Base-by-base conservation (phyloP, 164 flowering plant species). In the Buxus sempervirens region DNA sequence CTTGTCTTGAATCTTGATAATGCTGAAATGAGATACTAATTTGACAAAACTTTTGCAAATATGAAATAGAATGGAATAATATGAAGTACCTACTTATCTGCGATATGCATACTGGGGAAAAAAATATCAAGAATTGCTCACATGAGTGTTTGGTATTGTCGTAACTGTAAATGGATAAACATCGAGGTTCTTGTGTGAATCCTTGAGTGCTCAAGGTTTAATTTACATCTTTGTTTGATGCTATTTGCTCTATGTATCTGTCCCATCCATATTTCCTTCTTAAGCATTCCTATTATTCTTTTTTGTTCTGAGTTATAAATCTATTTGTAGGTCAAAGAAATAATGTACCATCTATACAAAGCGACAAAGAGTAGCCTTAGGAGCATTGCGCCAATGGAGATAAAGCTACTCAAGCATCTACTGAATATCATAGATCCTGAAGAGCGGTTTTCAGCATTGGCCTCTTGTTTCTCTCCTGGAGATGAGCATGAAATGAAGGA, bases 351-450 rank as follows among this genome's bases (percentile, higher is more conserved):
- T 3, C n/a, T 95, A 26, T 95, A 95, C 78, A 86, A 85, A 72
- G 73, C 97, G 67, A 88, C 97, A 67, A 90, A 90, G 73, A 86
- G 86, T 82, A 90, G 97, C 73, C 83, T 95, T 41, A 86, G 82
- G 73, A 95, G 91, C 83, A 87, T 92, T 51, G 79, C 84, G 24
- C 99, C 99, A 21, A 90, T 88, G 76, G 99, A 95, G 82, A 87
- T 95, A 67, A 95, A 87, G 82, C 77, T 95, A 48, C 93, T 95
- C 48, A 92, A 92, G 80, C 74, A 90, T 79, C 77, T 95, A 78
- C 80, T 95, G 60, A 92, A 92, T 78, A 88, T 95, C 70, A 80
- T 73, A 32, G 99, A 95, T 80, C 99, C 99, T 69, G 99, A 95
- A 75, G 99, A 92, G 75, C 83, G 97, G 65, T 92, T 92, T 80